Conservation (phyloP, 331 rosid genomes). For the Acacia concinna region DNA sequence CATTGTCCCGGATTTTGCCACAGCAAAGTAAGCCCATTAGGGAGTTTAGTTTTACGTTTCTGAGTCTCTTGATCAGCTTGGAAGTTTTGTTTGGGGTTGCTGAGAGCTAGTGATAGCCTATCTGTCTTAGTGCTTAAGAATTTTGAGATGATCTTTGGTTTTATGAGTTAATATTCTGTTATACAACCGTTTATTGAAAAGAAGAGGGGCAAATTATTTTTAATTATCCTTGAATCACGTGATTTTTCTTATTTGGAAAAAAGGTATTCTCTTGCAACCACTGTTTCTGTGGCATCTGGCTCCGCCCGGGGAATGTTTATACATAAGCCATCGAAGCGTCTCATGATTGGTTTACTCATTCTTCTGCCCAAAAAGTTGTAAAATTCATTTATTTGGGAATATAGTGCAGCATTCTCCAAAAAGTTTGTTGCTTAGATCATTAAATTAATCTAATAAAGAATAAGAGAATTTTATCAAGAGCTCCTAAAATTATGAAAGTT, state of each 20-base stretch:
- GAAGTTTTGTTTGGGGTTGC: neutral
- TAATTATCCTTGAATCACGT: neutral
- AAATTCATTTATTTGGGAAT: no score
- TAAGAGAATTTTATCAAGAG: neutral
- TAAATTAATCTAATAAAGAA: no score
- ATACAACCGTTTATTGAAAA: no score
- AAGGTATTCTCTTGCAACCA: neutral
- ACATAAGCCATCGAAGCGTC: no score
- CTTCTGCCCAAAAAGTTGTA: neutral
- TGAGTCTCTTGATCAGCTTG: neutral
- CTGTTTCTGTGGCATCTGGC: neutral
- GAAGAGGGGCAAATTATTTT: neutral
- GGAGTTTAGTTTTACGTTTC: slow-evolving; percentile 29
- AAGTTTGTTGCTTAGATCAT: neutral
- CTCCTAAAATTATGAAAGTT: no score
- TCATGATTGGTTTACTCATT: no score
- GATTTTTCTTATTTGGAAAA: neutral
- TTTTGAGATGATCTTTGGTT: neutral
- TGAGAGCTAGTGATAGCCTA: neutral
- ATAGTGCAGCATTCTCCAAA: neutral
- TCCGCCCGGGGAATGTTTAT: neutral
- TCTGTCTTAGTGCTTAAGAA: neutral
- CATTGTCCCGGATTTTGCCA: slow-evolving; percentile 30
- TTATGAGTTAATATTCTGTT: neutral
- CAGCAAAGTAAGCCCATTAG: neutral